Percentiles rank a stretch among this genome's conserved stretches.
These are phyloP conservation scores for Paramecium octaurelia DNA, from an alignment of 73 alveolate genomes.

Conservation along the genomic window DNA sequence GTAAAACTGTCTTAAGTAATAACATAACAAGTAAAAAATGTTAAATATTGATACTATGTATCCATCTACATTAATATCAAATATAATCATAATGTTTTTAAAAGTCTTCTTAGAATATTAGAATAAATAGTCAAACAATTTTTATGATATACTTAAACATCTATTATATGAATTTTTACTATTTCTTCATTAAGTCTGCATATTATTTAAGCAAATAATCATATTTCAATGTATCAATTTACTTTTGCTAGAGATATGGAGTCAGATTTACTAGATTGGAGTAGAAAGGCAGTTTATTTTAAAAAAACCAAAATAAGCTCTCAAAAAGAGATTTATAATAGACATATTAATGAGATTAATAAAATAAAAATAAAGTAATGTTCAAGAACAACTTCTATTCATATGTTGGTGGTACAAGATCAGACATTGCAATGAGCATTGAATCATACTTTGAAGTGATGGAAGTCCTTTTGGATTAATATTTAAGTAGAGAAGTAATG, in stretches of 20 bases:
- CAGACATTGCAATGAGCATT: background rate
- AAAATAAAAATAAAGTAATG: slow-evolving; percentile 12
- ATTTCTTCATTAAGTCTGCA: background rate
- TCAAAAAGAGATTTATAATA: background rate
- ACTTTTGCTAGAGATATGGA: background rate
- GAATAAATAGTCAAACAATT: background rate
- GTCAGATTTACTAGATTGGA: background rate
- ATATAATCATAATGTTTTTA: background rate
- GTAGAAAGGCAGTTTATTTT: background rate
- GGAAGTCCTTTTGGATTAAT: slow-evolving; percentile 43
- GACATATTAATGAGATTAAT: background rate
- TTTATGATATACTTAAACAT: background rate
- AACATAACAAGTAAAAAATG: background rate
- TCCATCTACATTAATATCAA: background rate
- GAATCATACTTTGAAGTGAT: slow-evolving; percentile 20
- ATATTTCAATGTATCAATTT: too few relatives aligned
- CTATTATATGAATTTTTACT: background rate
- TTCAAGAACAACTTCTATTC: slow-evolving; percentile 36
- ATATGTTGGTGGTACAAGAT: slow-evolving; percentile 25
- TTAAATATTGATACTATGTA: background rate
- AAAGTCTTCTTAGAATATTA: background rate
- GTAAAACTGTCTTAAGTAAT: slow-evolving; percentile 20
- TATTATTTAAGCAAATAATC: background rate
- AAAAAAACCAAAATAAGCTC: background rate
- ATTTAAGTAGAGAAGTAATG: slow-evolving; percentile 46